Evolutionary conservation across 2,329 filamentous ascomycete genomes (phyloP), one percentile per base, ranked within the genome.

Genomic region (Verticillium nubilum): DNA sequence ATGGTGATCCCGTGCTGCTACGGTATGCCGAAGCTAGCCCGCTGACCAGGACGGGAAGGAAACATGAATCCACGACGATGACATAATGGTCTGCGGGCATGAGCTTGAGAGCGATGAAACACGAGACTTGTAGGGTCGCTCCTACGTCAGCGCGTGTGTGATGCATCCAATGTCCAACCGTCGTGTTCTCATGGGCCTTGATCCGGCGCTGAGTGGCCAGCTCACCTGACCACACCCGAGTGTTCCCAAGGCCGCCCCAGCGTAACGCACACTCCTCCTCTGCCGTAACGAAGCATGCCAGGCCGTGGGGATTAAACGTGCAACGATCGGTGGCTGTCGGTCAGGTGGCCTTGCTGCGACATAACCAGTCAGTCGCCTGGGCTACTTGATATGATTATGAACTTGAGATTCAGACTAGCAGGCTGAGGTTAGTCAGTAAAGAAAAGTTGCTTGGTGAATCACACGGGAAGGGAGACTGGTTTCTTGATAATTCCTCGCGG

Each of bases 131-230:
- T 9, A 23, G 37, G 37, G n/a, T 17, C 37, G n/a, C n/a, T 47
- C 54, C 23, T 56, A 56, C 54, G 54, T 56, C 54, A 56, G 54
- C 54, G 54, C 35, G 29, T 31, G 29, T 31, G 28, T 25, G 54
- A 33, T 55, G 27, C 19, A 19, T 31, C 29, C 31, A 26, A 33
- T 26, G 28, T 35, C 25, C 54, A 7, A 25, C 31, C 10, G 31
- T 10, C 31, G 19, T 35, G 31, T 42, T 56, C 54, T 56, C 56
- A 28, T 57, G 42, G 56, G 26, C 56, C 27, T 28, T 31, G 26
- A 27, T 27, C 56, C 56, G 56, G 56, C 56, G 56, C 56, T 57
- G 56, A 52, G 50, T 52, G 56, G 56, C 26, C 52, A 27, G 52
- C 52, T 53, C 52, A 53, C 52, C 52, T 53, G 52, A 53, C 52